Conservation (phyloP, 768 basidiomycete species). For the Rhodotorula babjevae region DNA sequence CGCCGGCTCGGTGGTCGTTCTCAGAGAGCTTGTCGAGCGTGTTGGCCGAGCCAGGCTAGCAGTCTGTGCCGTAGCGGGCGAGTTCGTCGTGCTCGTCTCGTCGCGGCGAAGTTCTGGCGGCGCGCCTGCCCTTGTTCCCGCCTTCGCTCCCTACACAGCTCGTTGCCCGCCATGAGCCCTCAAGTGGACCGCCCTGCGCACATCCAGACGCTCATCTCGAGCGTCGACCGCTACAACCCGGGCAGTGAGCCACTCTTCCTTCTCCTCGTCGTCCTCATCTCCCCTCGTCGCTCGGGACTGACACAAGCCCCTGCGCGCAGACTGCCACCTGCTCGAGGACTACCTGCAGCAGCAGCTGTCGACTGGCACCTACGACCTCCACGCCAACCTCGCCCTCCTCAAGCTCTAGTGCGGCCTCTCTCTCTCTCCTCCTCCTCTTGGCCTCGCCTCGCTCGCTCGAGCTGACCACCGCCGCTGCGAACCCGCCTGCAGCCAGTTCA, state of each 20-base stretch:
- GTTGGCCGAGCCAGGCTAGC: too few relatives aligned
- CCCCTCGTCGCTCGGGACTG: background rate
- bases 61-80: too few relatives aligned
- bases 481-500: conserved; percentile 26
- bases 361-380: conserved; percentile 84
- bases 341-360: conserved; percentile 90
- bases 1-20: too few relatives aligned
- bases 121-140: background rate
- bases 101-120: too few relatives aligned
- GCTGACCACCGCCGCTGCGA: background rate
- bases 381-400: conserved; percentile 89
- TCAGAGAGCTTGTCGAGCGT: too few relatives aligned
- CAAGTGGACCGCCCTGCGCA: conserved; percentile 26
- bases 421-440: too few relatives aligned
- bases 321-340: conserved; percentile 87
- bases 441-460: background rate
- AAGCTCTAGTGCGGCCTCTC: conserved; percentile 60
- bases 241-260: conserved; percentile 51
- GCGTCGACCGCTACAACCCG: conserved; percentile 85
- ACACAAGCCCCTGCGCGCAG: background rate
- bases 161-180: background rate
- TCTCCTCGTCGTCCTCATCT: background rate
- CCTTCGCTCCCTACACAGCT: too few relatives aligned
- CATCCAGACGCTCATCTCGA: conserved; percentile 29
- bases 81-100: too few relatives aligned